phyloP scores from a whole-genome alignment of 106 monocot genomes.

The Dendrobium huoshanense region DNA sequence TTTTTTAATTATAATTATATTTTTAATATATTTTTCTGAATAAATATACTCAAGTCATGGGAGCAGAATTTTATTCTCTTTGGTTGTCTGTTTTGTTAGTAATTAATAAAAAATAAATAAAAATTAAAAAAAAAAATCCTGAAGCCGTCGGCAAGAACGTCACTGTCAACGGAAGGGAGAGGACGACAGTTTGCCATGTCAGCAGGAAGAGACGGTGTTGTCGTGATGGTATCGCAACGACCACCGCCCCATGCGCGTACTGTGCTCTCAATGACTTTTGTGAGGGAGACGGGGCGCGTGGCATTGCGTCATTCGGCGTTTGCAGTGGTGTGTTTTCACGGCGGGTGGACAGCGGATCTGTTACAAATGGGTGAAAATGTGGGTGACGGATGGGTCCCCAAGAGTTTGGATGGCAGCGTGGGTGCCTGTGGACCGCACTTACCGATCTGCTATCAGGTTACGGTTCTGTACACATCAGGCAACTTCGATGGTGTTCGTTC shows the following conservation, averaged over 20 bases:
- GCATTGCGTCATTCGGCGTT: background rate
- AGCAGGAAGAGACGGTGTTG: background rate
- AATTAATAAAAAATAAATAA: background rate
- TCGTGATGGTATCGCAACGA: conserved; percentile 3
- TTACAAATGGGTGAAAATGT: background rate
- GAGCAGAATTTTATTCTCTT: background rate
- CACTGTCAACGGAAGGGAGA: background rate
- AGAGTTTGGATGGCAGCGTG: background rate
- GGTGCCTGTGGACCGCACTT: background rate
- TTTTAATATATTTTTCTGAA: no score
- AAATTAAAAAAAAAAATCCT: background rate
- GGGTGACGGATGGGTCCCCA: background rate
- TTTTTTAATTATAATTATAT: no score
- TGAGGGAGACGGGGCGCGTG: background rate
- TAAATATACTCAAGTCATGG: no score
- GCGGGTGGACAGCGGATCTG: background rate
- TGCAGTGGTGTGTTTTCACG: background rate
- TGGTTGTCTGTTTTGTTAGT: no score
- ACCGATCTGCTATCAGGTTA: background rate
- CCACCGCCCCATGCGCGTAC: conserved; percentile 8
- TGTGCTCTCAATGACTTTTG: background rate
- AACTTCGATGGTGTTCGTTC: no score
- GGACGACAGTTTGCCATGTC: conserved; percentile 9
- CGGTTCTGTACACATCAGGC: background rate
- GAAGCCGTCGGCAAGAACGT: background rate